Percentiles rank a stretch among this genome's conserved stretches.
phyloP scores from a whole-genome alignment of 768 basidiomycete genomes.

The Flagelloscypha sp. region DNA sequence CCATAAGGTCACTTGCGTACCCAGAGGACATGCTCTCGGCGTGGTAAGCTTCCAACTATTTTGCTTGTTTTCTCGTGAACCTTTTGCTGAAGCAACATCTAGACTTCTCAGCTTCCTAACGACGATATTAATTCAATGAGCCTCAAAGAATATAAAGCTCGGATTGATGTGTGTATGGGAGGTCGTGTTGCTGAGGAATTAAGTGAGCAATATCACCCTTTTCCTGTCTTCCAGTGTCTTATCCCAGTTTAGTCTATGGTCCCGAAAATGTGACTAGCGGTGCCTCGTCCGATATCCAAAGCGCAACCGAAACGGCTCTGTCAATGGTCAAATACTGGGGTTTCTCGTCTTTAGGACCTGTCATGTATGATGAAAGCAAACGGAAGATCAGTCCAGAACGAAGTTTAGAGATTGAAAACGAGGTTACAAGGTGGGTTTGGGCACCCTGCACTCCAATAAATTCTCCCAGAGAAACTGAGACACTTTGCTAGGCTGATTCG shows the following conservation, averaged over 20 bases:
- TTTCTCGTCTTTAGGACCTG: slow-evolving; percentile 78
- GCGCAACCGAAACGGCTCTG: slow-evolving; percentile 72
- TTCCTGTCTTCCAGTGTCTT: slow-evolving; percentile 7
- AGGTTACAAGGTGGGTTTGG: slow-evolving; percentile 65
- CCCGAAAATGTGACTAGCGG: slow-evolving; percentile 85
- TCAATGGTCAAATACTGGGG: slow-evolving; percentile 88
- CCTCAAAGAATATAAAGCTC: slow-evolving; percentile 65
- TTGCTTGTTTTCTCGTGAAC: slow-evolving; percentile 3
- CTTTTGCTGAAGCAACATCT: slow-evolving; percentile 11
- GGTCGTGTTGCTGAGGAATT: slow-evolving; percentile 94
- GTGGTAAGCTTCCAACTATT: slow-evolving; percentile 42
- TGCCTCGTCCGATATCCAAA: slow-evolving; percentile 78
- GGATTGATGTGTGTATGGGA: slow-evolving; percentile 89
- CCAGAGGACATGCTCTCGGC: slow-evolving; percentile 90
- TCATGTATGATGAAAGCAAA: slow-evolving; percentile 69
- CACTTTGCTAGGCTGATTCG: slow-evolving; percentile 46
- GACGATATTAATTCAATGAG: slow-evolving; percentile 68
- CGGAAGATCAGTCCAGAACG: slow-evolving; percentile 65
- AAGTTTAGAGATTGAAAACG: slow-evolving; percentile 80
- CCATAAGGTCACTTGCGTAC: slow-evolving; percentile 96
- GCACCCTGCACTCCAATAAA: slow-evolving; percentile 7
- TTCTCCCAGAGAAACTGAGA: slow-evolving; percentile 5
- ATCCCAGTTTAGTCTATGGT: slow-evolving; percentile 61
- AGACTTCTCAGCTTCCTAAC: slow-evolving; percentile 76
- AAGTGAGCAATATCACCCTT: slow-evolving; percentile 35